A percentile compares a stretch with the other conserved stretches of the same genome.
phyloP scores from a whole-genome alignment of 129 eudicot species.

The Oenanthe sinensis region DNA sequence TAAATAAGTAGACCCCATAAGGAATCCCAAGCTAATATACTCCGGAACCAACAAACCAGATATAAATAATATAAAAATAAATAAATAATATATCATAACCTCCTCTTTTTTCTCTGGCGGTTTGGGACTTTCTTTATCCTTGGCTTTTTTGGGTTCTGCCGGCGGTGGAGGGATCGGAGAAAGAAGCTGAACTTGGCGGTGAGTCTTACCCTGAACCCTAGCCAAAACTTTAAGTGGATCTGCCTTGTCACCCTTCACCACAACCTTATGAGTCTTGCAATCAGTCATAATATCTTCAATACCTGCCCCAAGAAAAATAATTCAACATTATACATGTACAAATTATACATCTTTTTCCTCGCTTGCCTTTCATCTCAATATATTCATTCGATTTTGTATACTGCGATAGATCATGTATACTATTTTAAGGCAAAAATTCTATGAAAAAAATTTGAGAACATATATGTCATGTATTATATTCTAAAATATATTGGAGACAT shows the following conservation, averaged over 20 bases:
- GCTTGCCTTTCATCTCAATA: neutral
- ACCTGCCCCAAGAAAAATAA: constrained; percentile 26
- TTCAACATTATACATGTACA: neutral
- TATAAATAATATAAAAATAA: neutral
- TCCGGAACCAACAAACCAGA: neutral
- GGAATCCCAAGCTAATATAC: neutral
- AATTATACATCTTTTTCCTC: neutral
- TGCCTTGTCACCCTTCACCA: constrained; percentile 93
- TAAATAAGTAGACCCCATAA: neutral
- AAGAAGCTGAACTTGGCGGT: constrained; percentile 84
- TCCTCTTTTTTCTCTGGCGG: constrained; percentile 73
- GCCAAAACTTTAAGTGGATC: constrained; percentile 83
- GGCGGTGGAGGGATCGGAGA: constrained; percentile 68
- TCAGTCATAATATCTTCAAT: constrained; percentile 85
- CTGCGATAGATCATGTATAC: too few relatives aligned
- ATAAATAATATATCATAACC: constrained; percentile 22
- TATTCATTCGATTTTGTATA: neutral
- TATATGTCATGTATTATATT: too few relatives aligned
- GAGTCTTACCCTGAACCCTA: constrained; percentile 76
- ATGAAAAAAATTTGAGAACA: too few relatives aligned
- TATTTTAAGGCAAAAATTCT: too few relatives aligned
- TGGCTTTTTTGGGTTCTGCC: constrained; percentile 47
- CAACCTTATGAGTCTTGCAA: constrained; percentile 78
- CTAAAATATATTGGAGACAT: too few relatives aligned
- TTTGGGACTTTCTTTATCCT: constrained; percentile 51